A percentile compares a stretch with the other conserved stretches of the same genome.
These are phyloP conservation scores for Poteriospumella lacustris DNA, from an alignment of 108 stramenopile species.

Conservation along the genomic window DNA sequence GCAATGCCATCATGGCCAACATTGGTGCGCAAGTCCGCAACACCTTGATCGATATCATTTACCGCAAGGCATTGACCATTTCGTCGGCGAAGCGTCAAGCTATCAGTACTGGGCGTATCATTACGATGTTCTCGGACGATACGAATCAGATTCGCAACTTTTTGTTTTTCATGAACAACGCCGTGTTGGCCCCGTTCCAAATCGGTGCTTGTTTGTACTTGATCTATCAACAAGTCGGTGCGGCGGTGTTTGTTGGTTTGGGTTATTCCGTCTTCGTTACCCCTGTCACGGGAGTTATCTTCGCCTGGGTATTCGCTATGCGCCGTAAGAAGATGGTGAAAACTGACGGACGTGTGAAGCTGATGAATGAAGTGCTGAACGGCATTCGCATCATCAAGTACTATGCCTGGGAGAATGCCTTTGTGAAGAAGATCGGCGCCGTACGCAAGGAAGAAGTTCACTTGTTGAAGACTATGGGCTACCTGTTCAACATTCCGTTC, in stretches of 20 bases:
- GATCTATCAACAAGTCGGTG: conserved; percentile 63
- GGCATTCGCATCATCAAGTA: conserved; percentile 82
- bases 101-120: background rate
- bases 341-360: conserved; percentile 73
- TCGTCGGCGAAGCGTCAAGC: background rate
- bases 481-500: conserved; percentile 25
- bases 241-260: conserved; percentile 45
- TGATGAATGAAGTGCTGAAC: conserved; percentile 77
- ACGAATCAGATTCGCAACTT: conserved; percentile 4
- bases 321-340: conserved; percentile 64
- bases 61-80: conserved; percentile 2
- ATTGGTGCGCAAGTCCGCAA: conserved; percentile 20
- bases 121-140: conserved; percentile 14
- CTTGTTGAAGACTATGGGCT: conserved; percentile 28
- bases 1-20: background rate
- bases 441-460: conserved; percentile 61
- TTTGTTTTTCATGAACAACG: background rate
- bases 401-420: conserved; percentile 80
- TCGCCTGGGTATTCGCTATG: conserved; percentile 48
- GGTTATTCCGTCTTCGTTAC: conserved; percentile 35
- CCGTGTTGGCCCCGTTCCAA: conserved; percentile 2
- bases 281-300: background rate
- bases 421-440: conserved; percentile 54
- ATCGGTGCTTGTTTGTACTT: conserved; percentile 31
- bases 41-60: conserved; percentile 13